Evolutionary conservation across 495 filamentous ascomycete species (phyloP).

Genomic region (Pseudotulostoma volvatum): DNA sequence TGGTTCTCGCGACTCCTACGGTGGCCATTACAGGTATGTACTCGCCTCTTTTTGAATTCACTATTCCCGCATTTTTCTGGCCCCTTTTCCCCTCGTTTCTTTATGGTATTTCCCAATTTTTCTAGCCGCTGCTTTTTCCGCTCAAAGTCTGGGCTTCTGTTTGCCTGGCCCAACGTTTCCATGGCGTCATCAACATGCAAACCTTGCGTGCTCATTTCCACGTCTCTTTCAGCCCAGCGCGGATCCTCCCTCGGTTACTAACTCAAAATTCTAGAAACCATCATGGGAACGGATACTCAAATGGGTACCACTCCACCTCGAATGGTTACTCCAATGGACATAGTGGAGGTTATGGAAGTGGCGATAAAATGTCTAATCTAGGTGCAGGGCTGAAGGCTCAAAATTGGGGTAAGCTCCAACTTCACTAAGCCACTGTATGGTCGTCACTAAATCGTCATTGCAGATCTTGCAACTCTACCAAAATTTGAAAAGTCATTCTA

Average conservation of each 20-base stretch:
- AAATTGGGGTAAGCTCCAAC: slow-evolving; percentile 53
- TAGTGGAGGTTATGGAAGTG: slow-evolving; percentile 42
- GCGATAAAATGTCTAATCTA: slow-evolving; percentile 87
- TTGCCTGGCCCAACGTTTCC: no score
- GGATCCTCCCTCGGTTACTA: neutral
- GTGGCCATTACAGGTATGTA: slow-evolving; percentile 27
- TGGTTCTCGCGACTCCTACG: slow-evolving; percentile 33
- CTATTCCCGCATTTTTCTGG: no score
- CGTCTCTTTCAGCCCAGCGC: no score
- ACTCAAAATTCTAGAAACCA: no score
- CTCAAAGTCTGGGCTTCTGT: no score
- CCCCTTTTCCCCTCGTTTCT: no score
- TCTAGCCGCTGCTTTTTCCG: no score
- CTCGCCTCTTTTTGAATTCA: neutral
- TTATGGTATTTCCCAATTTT: no score
- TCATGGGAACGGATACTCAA: slow-evolving; percentile 32
- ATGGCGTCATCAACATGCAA: no score
- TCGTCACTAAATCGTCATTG: slow-evolving; percentile 11
- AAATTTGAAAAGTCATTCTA: slow-evolving; percentile 99
- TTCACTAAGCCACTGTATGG: neutral
- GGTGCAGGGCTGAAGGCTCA: slow-evolving; percentile 74
- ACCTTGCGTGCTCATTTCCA: no score
- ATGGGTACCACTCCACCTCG: slow-evolving; percentile 11
- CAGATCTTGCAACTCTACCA: slow-evolving; percentile 63
- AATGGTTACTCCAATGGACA: slow-evolving; percentile 34